Evolutionary conservation across 2,329 filamentous ascomycete species (phyloP).

Genomic region (Chaetomium sp.): DNA sequence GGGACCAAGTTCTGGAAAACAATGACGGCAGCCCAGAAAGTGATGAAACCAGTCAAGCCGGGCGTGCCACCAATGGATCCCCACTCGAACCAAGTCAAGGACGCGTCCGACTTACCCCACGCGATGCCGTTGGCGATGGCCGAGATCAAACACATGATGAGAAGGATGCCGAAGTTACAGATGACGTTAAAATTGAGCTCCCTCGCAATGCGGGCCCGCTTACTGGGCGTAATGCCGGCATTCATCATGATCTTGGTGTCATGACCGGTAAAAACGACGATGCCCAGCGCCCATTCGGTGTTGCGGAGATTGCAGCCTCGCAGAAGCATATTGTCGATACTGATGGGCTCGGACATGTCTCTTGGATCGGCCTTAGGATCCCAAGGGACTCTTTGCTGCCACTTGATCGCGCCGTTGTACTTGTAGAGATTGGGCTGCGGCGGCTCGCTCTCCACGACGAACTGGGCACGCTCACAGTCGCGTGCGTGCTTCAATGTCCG

Average conservation of each 20-base stretch:
- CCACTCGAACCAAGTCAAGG: slow-evolving; percentile 76
- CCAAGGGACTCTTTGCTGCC: slow-evolving; percentile 66
- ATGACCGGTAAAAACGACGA: slow-evolving; percentile 89
- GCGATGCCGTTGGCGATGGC: slow-evolving; percentile 78
- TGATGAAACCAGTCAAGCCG: slow-evolving; percentile 82
- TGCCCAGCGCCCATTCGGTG: slow-evolving; percentile 89
- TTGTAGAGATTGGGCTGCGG: slow-evolving; percentile 93
- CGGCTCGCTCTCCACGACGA: slow-evolving; percentile 80
- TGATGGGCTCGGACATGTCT: slow-evolving; percentile 86
- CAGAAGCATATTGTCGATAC: slow-evolving; percentile 90
- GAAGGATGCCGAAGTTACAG: slow-evolving; percentile 88
- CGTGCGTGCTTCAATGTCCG: slow-evolving; percentile 77
- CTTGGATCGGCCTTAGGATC: slow-evolving; percentile 56
- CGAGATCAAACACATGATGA: slow-evolving; percentile 80
- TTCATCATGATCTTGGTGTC: slow-evolving; percentile 99
- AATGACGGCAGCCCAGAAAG: slow-evolving; percentile 92
- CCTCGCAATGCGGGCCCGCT: slow-evolving; percentile 82
- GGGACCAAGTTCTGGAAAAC: slow-evolving; percentile 98
- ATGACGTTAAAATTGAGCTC: slow-evolving; percentile 97
- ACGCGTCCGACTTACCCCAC: slow-evolving; percentile 70
- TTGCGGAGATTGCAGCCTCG: slow-evolving; percentile 91
- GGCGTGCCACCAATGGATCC: slow-evolving; percentile 72
- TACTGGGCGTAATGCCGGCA: slow-evolving; percentile 88
- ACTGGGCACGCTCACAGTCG: slow-evolving; percentile 86
- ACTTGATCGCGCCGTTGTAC: slow-evolving; percentile 84